These are phyloP conservation scores for Porcisia deanei DNA, from an alignment of 208 protist genomes.

Conservation along the genomic window DNA sequence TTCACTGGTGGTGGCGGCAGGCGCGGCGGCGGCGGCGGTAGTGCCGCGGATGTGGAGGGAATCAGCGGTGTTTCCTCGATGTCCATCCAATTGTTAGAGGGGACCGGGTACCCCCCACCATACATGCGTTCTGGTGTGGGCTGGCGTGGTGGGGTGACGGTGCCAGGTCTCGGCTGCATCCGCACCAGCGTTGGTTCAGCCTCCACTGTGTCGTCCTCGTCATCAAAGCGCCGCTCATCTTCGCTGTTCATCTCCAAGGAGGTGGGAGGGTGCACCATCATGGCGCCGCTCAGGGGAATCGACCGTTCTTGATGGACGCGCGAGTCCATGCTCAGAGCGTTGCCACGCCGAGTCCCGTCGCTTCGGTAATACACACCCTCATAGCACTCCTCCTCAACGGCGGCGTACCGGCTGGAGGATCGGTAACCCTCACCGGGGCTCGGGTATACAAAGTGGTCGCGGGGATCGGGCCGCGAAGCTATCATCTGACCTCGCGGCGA, in stretches of 20 bases:
- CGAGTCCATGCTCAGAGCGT: constrained; percentile 20
- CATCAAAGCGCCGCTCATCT: constrained; percentile 55
- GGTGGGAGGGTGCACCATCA: constrained; percentile 43
- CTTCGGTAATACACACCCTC: constrained; percentile 67
- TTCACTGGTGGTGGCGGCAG: constrained; percentile 7
- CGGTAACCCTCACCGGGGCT: constrained; percentile 1
- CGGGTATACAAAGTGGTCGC: constrained; percentile 21
- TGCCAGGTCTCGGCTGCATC: constrained; percentile 17
- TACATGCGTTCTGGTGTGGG: constrained; percentile 43
- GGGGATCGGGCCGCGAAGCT: constrained; percentile 39
- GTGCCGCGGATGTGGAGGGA: not conserved
- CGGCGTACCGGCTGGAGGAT: constrained; percentile 24
- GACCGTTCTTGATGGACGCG: constrained; percentile 21
- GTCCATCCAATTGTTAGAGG: not conserved
- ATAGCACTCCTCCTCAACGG: constrained; percentile 17
- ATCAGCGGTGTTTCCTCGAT: not conserved
- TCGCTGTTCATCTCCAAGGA: constrained; percentile 47
- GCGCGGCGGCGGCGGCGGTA: constrained; percentile 4
- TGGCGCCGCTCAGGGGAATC: constrained; percentile 34
- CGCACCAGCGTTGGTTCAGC: constrained; percentile 33
- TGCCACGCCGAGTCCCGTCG: constrained; percentile 35
- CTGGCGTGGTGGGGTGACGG: constrained; percentile 17
- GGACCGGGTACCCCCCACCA: constrained; percentile 34
- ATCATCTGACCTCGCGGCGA: constrained; percentile 61
- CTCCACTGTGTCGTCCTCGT: constrained; percentile 60